Conservation (phyloP, 106 monocot species). For the Phalaenopsis equestris region DNA sequence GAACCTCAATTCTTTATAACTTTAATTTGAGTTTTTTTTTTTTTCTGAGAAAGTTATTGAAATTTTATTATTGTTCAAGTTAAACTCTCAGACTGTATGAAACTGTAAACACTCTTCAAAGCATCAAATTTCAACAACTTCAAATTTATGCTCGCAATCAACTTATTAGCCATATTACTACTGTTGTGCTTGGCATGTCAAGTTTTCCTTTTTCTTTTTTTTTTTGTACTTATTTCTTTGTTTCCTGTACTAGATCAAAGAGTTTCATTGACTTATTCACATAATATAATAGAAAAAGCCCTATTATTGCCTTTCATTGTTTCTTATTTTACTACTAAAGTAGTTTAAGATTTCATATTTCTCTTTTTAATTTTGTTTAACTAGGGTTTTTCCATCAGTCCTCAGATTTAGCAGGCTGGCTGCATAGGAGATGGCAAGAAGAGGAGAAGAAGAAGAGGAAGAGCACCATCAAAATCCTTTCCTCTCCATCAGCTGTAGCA, state of each 20-base stretch:
- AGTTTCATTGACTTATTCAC: too few relatives aligned
- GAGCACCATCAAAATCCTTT: conserved; percentile 65
- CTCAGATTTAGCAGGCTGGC: background rate
- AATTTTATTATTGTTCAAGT: background rate
- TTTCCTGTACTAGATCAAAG: too few relatives aligned
- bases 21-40: background rate
- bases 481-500: conserved; percentile 14
- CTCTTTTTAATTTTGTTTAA: background rate
- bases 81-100: background rate
- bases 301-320: background rate
- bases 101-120: background rate
- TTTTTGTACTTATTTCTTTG: too few relatives aligned
- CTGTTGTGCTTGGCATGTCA: background rate
- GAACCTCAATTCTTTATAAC: background rate
- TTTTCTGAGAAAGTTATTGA: background rate
- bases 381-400: background rate
- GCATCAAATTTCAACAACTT: background rate
- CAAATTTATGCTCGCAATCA: background rate
- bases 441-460: conserved; percentile 32
- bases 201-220: background rate
- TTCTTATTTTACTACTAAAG: background rate
- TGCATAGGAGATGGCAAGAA: conserved; percentile 3
- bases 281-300: too few relatives aligned
- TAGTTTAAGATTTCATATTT: background rate
- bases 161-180: background rate